Percentiles rank a stretch among this genome's conserved stretches.
These are phyloP conservation scores for Elaeis guineensis DNA, from an alignment of 176 grass and related monocot species.

Conservation along the genomic window DNA sequence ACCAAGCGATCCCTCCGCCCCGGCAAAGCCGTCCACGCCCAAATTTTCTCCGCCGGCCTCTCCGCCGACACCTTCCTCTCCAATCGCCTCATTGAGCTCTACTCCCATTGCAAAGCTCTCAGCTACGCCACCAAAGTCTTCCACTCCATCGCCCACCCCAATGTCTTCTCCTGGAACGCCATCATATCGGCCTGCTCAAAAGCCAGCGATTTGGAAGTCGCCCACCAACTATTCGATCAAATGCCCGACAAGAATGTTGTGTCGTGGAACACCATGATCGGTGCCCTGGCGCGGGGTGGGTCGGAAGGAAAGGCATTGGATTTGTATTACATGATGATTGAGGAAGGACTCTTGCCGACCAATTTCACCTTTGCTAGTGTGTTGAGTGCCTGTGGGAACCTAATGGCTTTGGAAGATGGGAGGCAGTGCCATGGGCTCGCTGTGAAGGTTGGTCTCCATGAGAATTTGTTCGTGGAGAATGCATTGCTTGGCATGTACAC, in stretches of 20 bases:
- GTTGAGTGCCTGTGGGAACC: constrained; percentile 52
- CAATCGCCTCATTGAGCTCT: constrained; percentile 88
- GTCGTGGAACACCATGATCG: constrained; percentile 80
- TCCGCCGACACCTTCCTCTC: constrained; percentile 64
- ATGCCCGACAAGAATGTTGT: constrained; percentile 59
- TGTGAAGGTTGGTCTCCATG: constrained; percentile 49
- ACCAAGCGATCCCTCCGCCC: constrained; percentile 6
- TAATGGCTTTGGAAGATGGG: constrained; percentile 39
- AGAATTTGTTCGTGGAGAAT: constrained; percentile 65
- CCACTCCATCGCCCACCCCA: constrained; percentile 41
- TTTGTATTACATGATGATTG: constrained; percentile 42
- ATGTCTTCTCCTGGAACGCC: constrained; percentile 70
- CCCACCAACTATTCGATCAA: constrained; percentile 52
- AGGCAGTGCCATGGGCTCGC: constrained; percentile 53
- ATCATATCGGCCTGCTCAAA: constrained; percentile 38
- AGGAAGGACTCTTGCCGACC: constrained; percentile 48
- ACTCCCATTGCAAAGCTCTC: constrained; percentile 47
- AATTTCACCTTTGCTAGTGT: constrained; percentile 77
- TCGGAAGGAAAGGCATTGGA: constrained; percentile 35
- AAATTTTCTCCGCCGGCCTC: constrained; percentile 50
- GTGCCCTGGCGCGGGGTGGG: constrained; percentile 29
- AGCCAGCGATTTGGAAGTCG: constrained; percentile 37
- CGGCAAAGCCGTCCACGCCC: constrained; percentile 48
- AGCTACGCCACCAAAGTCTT: constrained; percentile 49
- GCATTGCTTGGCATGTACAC: constrained; percentile 63